These are phyloP conservation scores for Globisporangium nunn DNA, from an alignment of 352 stramenopile species.

Conservation along the genomic window DNA sequence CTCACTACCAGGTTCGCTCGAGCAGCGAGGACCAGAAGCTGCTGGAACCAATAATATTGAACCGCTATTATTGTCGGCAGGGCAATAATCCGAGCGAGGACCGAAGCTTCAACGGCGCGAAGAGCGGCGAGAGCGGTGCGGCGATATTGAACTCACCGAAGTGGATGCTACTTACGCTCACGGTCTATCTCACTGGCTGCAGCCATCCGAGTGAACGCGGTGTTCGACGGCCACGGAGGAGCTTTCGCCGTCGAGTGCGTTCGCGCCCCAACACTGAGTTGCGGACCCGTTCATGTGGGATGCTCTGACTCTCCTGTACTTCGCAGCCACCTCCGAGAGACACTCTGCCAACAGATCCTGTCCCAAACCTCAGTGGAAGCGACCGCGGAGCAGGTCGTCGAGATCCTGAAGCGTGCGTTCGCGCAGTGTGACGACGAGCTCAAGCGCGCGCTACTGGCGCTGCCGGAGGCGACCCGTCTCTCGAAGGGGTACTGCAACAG, in stretches of 20 bases:
- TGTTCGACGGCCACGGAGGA: constrained; percentile 67
- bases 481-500: constrained; percentile 71
- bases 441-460: constrained; percentile 41
- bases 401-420: constrained; percentile 31
- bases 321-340: constrained; percentile 26
- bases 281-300: background rate
- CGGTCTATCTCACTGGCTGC: background rate
- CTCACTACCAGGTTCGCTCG: constrained; percentile 44
- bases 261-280: no score
- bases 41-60: background rate
- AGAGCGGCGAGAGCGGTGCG: constrained; percentile 24
- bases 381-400: constrained; percentile 22
- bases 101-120: constrained; percentile 46
- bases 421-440: constrained; percentile 45
- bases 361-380: constrained; percentile 16
- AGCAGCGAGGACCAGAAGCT: no score
- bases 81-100: constrained; percentile 65
- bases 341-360: constrained; percentile 32
- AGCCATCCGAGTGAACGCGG: constrained; percentile 44
- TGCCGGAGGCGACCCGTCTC: constrained; percentile 31
- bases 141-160: no score
- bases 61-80: constrained; percentile 5
- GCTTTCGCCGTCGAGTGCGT: constrained; percentile 60
- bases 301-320: background rate
- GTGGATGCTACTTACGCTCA: background rate